phyloP scores from a whole-genome alignment of 257 asterid species.

The Fraxinus quadrangulata region DNA sequence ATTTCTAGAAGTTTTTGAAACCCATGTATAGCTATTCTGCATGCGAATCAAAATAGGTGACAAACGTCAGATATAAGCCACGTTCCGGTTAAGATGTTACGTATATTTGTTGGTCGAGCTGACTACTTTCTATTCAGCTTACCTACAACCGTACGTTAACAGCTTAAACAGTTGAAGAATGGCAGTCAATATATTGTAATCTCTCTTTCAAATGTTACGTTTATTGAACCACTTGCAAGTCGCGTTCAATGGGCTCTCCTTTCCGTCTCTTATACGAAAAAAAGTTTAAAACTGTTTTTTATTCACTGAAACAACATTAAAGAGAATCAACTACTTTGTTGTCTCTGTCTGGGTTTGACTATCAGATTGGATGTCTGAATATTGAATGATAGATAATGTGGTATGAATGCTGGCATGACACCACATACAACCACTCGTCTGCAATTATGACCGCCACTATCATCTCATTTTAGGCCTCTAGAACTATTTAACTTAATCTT shows the following conservation, averaged over 20 bases:
- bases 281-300: neutral
- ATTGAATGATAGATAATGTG: neutral
- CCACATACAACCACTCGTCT: neutral
- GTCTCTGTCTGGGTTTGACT: neutral
- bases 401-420: neutral
- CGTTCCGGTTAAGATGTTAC: neutral
- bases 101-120: neutral
- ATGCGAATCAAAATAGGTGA: neutral
- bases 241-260: slow-evolving; percentile 6
- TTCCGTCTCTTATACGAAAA: neutral
- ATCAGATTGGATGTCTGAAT: neutral
- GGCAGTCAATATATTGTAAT: neutral
- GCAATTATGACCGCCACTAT: neutral
- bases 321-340: neutral
- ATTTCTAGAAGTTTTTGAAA: too few species aligned
- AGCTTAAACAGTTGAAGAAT: neutral
- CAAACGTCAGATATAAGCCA: too few species aligned
- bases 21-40: too few species aligned
- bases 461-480: too few species aligned
- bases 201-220: neutral
- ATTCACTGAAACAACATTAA: neutral
- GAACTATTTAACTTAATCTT: too few species aligned
- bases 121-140: neutral
- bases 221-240: neutral
- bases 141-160: neutral